These are phyloP conservation scores for Niveomyces coronatus DNA, from an alignment of 2,329 filamentous ascomycete genomes.

Conservation along the genomic window DNA sequence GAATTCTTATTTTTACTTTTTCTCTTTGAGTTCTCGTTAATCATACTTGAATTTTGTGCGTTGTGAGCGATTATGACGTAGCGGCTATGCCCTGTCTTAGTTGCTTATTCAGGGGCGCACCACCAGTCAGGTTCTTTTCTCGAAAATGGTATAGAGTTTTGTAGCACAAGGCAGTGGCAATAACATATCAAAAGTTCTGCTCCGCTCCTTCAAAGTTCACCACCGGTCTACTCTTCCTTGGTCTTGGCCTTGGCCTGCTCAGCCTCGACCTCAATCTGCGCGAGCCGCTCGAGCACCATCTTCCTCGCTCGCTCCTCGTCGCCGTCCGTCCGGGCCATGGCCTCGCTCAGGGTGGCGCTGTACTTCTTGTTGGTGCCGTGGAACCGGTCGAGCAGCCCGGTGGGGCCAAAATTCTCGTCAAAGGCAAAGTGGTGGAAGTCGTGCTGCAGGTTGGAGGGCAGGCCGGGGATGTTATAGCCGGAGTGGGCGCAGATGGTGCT, in stretches of 20 bases:
- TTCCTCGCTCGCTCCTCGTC: constrained; percentile 12
- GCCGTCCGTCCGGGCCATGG: constrained; percentile 8
- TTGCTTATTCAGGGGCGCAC: no score
- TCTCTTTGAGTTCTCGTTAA: no score
- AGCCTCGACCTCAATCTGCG: constrained; percentile 9
- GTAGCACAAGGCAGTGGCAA: no score
- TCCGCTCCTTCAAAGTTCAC: neutral
- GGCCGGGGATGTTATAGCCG: constrained; percentile 12
- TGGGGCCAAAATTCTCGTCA: constrained; percentile 13
- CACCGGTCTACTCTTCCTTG: neutral
- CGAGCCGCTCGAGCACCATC: constrained; percentile 12
- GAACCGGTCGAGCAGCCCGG: constrained; percentile 10
- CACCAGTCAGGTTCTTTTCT: no score
- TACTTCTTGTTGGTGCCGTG: constrained; percentile 12
- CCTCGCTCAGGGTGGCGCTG: constrained; percentile 9
- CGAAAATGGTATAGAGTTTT: no score
- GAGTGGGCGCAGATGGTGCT: constrained; percentile 11
- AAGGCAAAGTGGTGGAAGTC: constrained; percentile 15
- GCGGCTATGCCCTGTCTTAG: no score
- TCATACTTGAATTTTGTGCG: no score
- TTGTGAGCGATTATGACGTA: no score
- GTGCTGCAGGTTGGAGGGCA: constrained; percentile 12
- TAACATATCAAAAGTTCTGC: no score
- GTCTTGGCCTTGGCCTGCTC: constrained; percentile 2
- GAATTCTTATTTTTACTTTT: no score